Conservation (phyloP, 805 yeast species). For the Yamadazyma phyllophila region DNA sequence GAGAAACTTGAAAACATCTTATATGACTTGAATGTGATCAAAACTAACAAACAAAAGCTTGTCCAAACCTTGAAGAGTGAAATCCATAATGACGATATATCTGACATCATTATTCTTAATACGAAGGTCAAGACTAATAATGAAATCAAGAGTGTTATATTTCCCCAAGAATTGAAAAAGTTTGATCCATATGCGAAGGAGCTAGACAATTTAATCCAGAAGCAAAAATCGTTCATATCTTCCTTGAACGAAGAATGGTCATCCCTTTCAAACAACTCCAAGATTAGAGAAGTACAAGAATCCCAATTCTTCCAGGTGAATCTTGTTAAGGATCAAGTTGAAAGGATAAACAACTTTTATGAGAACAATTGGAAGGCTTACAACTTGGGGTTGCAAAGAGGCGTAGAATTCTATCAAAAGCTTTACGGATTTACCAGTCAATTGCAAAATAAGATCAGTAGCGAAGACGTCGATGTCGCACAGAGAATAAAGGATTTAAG, state of each 20-base stretch:
- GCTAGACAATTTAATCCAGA: constrained; percentile 63
- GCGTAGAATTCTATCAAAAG: constrained; percentile 60
- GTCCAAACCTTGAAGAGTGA: constrained; percentile 64
- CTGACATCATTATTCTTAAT: constrained; percentile 68
- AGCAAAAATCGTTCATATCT: constrained; percentile 53
- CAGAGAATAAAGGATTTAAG: constrained; percentile 1
- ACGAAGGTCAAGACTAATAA: constrained; percentile 52
- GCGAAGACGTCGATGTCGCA: neutral
- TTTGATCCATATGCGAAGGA: constrained; percentile 68
- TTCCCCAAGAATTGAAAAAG: constrained; percentile 71
- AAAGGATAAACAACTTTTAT: constrained; percentile 47
- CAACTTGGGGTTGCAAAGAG: constrained; percentile 57
- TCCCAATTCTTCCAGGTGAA: constrained; percentile 39
- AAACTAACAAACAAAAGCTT: constrained; percentile 60
- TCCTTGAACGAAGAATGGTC: constrained; percentile 31
- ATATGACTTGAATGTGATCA: constrained; percentile 59
- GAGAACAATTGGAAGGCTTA: constrained; percentile 52
- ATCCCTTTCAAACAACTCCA: constrained; percentile 22
- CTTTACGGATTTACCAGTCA: constrained; percentile 21
- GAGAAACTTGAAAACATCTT: constrained; percentile 53
- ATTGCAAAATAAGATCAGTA: neutral
- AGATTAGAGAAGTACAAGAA: constrained; percentile 40
- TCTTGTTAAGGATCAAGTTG: constrained; percentile 29
- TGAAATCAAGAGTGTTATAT: constrained; percentile 54
- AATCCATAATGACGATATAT: constrained; percentile 81